Conservation (phyloP, 352 stramenopile species). For the Globisporangium cylindrosporum region DNA sequence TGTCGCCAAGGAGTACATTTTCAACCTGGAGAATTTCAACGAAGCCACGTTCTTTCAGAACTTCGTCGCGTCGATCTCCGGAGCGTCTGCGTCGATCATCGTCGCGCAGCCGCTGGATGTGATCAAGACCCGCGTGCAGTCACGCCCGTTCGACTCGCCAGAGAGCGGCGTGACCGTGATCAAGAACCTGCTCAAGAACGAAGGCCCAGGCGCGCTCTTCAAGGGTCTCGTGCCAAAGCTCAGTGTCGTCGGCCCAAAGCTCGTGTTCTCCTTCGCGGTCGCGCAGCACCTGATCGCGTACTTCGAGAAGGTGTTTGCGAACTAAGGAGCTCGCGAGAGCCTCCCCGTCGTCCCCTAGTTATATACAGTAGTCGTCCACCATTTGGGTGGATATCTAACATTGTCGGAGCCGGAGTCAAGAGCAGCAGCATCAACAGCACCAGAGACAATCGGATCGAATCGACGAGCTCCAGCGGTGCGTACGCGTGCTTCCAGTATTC, state of each 20-base stretch:
- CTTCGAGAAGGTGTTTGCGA: constrained; percentile 85
- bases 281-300: constrained; percentile 94
- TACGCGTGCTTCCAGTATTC: background rate
- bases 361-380: constrained; percentile 18
- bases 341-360: constrained; percentile 1
- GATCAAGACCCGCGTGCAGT: constrained; percentile 96
- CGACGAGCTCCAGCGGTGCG: background rate
- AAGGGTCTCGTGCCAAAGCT: constrained; percentile 95
- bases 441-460: background rate
- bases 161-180: constrained; percentile 91
- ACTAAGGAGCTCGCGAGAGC: constrained; percentile 9
- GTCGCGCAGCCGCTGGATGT: constrained; percentile 93
- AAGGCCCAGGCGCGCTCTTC: constrained; percentile 91
- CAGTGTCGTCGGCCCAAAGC: constrained; percentile 93
- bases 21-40: constrained; percentile 88
- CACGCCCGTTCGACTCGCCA: constrained; percentile 91
- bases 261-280: constrained; percentile 96
- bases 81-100: constrained; percentile 80
- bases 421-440: background rate
- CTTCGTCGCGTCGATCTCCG: constrained; percentile 84
- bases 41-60: constrained; percentile 92
- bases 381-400: constrained; percentile 21
- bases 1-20: constrained; percentile 88
- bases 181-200: constrained; percentile 91
- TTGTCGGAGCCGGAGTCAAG: constrained; percentile 8